These are phyloP conservation scores for Phoma sp. DNA, from an alignment of 2,329 filamentous ascomycete genomes.

Conservation along the genomic window DNA sequence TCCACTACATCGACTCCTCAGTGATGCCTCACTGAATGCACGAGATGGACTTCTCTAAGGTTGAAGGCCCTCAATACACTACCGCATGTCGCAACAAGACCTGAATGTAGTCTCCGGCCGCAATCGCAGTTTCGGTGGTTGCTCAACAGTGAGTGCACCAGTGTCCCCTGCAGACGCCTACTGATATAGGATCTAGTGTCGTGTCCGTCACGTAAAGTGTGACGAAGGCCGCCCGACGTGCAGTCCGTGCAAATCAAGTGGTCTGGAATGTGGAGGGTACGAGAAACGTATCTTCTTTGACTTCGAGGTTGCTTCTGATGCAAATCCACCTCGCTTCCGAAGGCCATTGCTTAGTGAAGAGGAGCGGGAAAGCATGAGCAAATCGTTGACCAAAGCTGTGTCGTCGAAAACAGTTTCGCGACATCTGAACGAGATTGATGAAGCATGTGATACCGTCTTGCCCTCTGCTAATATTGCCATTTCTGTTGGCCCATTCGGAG, in stretches of 20 bases:
- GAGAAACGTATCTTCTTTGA: slow-evolving; percentile 49
- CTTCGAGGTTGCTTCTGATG: slow-evolving; percentile 25
- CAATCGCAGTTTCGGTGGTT: slow-evolving; percentile 20
- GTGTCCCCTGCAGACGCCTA: neutral
- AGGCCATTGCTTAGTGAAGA: slow-evolving; percentile 53
- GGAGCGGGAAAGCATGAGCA: slow-evolving; percentile 45
- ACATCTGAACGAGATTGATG: slow-evolving; percentile 35
- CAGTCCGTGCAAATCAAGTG: slow-evolving; percentile 45
- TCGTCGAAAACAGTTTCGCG: slow-evolving; percentile 28
- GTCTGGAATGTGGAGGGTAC: slow-evolving; percentile 50
- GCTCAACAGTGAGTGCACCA: slow-evolving; percentile 13
- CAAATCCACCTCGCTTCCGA: slow-evolving; percentile 41
- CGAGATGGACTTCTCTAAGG: slow-evolving; percentile 1
- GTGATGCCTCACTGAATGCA: neutral
- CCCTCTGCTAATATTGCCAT: slow-evolving; percentile 13
- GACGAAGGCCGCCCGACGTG: slow-evolving; percentile 53
- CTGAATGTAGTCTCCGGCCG: neutral
- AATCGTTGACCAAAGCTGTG: slow-evolving; percentile 44
- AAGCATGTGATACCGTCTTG: slow-evolving; percentile 25
- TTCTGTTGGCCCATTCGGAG: slow-evolving; percentile 21
- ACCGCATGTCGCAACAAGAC: slow-evolving; percentile 2
- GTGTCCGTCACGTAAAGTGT: slow-evolving; percentile 53
- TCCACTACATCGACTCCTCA: neutral
- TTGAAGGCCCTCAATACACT: neutral
- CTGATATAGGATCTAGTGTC: slow-evolving; percentile 34